Conservation (phyloP, 2,329 filamentous ascomycete species). For the Neofusicoccum kwambonambiense region DNA sequence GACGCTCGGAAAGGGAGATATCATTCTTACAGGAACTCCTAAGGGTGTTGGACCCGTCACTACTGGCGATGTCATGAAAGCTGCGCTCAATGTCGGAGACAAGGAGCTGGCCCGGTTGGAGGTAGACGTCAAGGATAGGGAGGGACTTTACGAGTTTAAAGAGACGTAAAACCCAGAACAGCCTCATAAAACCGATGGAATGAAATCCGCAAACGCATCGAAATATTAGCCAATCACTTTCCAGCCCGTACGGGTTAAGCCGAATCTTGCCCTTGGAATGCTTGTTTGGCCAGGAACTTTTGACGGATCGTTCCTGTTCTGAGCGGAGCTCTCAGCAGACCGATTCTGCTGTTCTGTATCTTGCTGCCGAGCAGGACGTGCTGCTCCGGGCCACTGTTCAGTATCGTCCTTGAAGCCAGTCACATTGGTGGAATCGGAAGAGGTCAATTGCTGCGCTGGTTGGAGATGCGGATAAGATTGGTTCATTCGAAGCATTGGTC, state of each 20-base stretch:
- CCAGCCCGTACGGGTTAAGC: too few species aligned
- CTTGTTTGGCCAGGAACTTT: background rate
- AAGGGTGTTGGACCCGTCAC: constrained; percentile 89
- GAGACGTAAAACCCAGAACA: constrained; percentile 41
- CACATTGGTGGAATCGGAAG: background rate
- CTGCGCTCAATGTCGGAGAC: constrained; percentile 66
- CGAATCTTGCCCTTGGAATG: too few species aligned
- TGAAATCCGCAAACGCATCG: background rate
- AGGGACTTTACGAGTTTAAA: constrained; percentile 71
- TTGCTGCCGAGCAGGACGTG: background rate
- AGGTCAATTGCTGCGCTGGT: background rate
- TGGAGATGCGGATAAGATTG: constrained; percentile 15
- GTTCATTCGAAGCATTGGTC: background rate
- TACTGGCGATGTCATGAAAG: constrained; percentile 83
- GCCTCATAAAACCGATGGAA: background rate
- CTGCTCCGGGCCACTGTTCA: background rate
- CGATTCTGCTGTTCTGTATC: background rate
- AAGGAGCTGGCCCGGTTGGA: constrained; percentile 81
- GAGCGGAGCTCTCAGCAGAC: background rate
- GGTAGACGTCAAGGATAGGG: constrained; percentile 77
- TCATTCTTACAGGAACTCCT: constrained; percentile 94
- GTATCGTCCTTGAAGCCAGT: background rate
- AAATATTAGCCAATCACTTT: background rate
- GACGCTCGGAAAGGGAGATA: constrained; percentile 87
- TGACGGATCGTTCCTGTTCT: background rate